These are phyloP conservation scores for Coemansia sp. DNA, from an alignment of 192 early-diverging fungal species.

Conservation along the genomic window DNA sequence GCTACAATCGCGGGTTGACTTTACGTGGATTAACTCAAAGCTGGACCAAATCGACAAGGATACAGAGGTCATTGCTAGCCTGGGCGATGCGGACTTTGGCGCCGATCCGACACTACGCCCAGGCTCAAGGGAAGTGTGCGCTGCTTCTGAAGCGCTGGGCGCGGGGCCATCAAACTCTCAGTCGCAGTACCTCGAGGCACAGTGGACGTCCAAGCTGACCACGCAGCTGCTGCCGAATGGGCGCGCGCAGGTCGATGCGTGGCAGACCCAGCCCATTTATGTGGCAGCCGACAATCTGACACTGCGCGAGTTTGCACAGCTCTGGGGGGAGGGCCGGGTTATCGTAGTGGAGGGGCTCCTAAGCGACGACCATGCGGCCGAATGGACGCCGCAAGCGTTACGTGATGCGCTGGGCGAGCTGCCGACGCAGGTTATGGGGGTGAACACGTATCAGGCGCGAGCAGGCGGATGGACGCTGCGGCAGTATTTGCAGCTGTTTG, in stretches of 20 bases:
- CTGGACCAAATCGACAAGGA: slow-evolving; percentile 32
- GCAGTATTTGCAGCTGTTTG: slow-evolving; percentile 18
- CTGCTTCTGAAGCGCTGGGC: neutral
- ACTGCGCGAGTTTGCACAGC: slow-evolving; percentile 32
- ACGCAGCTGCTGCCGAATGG: neutral
- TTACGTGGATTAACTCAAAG: slow-evolving; percentile 18
- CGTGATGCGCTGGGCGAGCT: slow-evolving; percentile 7
- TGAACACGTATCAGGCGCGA: neutral
- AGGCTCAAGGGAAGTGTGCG: neutral
- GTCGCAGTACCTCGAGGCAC: slow-evolving; percentile 22
- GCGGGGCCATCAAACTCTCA: slow-evolving; percentile 24
- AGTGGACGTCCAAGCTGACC: slow-evolving; percentile 20
- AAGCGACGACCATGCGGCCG: neutral
- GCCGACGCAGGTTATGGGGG: slow-evolving; percentile 3
- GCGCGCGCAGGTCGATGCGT: neutral
- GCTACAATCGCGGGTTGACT: slow-evolving; percentile 12
- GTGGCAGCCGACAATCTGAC: slow-evolving; percentile 20
- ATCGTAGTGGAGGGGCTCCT: slow-evolving; percentile 31
- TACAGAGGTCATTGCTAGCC: slow-evolving; percentile 26
- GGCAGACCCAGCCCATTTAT: slow-evolving; percentile 23
- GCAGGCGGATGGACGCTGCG: slow-evolving; percentile 13
- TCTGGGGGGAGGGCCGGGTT: slow-evolving; percentile 33
- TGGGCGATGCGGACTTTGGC: slow-evolving; percentile 35
- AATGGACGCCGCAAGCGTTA: slow-evolving; percentile 20
- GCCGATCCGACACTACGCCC: slow-evolving; percentile 11